A percentile compares a stretch with the other conserved stretches of the same genome.
Conservation (phyloP, 331 rosid species). For the Dryas integrifolia region DNA sequence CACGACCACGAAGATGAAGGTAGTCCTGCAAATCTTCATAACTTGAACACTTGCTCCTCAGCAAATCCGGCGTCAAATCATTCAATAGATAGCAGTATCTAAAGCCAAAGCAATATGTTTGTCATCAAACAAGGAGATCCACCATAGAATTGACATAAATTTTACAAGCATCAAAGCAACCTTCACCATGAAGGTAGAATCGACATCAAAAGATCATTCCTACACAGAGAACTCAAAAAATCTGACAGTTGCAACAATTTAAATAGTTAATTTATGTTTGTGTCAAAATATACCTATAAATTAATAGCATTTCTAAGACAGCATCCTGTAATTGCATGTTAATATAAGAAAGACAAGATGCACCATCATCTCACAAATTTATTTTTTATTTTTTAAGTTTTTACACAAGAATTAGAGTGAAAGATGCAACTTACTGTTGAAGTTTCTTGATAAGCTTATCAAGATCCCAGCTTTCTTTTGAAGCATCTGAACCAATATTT, state of each 20-base stretch:
- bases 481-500: slow-evolving; percentile 81
- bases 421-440: slow-evolving; percentile 76
- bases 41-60: slow-evolving; percentile 57
- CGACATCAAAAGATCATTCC: neutral
- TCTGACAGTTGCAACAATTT: neutral
- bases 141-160: neutral
- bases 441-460: slow-evolving; percentile 84
- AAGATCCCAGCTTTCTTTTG: slow-evolving; percentile 90
- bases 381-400: neutral
- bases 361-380: neutral
- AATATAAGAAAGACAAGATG: neutral
- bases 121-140: slow-evolving; percentile 21
- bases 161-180: slow-evolving; percentile 9
- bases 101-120: slow-evolving; percentile 22
- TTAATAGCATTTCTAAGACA: neutral
- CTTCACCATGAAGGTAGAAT: slow-evolving; percentile 1
- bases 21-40: slow-evolving; percentile 65
- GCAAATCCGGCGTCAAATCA: slow-evolving; percentile 77
- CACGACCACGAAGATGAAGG: slow-evolving; percentile 69
- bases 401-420: slow-evolving; percentile 20
- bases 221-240: neutral
- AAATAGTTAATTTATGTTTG: neutral
- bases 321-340: neutral
- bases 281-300: neutral
- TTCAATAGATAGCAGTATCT: slow-evolving; percentile 91